Evolutionary conservation across 106 monocot genomes (phyloP), one percentile per base, ranked within the genome.

Genomic region (Phalaenopsis aphrodite): DNA sequence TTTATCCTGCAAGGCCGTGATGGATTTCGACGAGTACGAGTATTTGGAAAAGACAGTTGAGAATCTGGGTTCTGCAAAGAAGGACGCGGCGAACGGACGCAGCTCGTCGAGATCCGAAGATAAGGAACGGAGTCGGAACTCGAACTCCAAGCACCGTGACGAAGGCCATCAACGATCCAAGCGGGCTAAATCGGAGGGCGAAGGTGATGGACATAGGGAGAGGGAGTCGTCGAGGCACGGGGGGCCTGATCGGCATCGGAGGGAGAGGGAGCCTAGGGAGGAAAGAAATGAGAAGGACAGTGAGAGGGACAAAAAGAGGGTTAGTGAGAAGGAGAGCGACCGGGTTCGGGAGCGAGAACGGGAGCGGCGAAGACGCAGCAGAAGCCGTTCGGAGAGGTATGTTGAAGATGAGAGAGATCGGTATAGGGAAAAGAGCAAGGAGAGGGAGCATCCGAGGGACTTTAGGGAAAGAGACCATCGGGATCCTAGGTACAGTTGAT

Each of bases 21-120:
- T 93, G 96, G 96, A 96, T 48, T 96, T 93, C 85, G 96, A 96
- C 86, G 96, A 96, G 87, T 96, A 96, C 83, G 96, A 93, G 19
- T 96, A 96, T 84, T 68, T 96, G 58, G 96, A 96, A 84, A 93
- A 91, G 89, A 82, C 91, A 47, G 93, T 96, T 56, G 96, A 93
- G 85, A 82, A 84, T 38, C 81, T 84, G 19, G 84, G 79, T n/a
- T 57, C 42, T 19, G 30, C 74, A 9, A 82, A 71, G 39, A 45
- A 75, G 45, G 82, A 78, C 1, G 21, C 81, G 42, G 65, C 84
- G 17, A 88, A 86, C 72, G 80, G 85, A 46, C 81, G 80, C 43
- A 85, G 87, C 8, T 67, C 52, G 21, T 30, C 7, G 9, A 76
- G 55, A 41, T 74, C 86, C 4, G 86, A 83, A 8, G 94, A 87